phyloP scores from a whole-genome alignment of 192 early-diverging fungal genomes.

The Coemansia sp. region DNA sequence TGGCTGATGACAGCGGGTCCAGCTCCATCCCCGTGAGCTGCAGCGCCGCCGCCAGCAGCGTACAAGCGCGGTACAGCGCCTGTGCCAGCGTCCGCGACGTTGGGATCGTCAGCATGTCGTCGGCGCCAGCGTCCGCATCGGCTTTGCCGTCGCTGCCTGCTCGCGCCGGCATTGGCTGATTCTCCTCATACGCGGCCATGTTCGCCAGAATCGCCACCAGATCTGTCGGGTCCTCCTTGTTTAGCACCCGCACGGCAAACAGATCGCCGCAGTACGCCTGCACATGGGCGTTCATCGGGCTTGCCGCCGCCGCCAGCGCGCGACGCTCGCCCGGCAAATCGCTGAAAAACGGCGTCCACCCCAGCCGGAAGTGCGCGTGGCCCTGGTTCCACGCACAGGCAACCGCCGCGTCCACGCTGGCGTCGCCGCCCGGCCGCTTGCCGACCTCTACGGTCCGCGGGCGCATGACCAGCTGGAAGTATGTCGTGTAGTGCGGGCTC shows the following conservation, averaged over 20 bases:
- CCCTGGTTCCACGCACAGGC: constrained; percentile 44
- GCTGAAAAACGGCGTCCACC: constrained; percentile 51
- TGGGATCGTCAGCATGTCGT: constrained; percentile 15
- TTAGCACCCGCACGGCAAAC: constrained; percentile 48
- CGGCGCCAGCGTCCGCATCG: constrained; percentile 33
- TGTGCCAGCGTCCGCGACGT: constrained; percentile 41
- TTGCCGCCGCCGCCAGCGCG: background rate
- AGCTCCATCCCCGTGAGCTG: constrained; percentile 26
- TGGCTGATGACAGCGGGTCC: constrained; percentile 40
- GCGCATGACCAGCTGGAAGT: constrained; percentile 43
- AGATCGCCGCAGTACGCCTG: constrained; percentile 51
- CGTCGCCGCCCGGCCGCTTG: background rate
- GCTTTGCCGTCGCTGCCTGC: background rate
- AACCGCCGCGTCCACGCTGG: constrained; percentile 13
- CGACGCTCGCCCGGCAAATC: constrained; percentile 13
- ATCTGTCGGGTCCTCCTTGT: constrained; percentile 51
- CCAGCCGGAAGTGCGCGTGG: constrained; percentile 40
- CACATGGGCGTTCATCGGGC: constrained; percentile 12
- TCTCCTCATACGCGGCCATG: constrained; percentile 41
- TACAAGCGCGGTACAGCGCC: constrained; percentile 40
- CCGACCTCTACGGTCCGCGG: constrained; percentile 34
- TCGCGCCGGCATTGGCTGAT: constrained; percentile 14
- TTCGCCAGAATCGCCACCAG: constrained; percentile 50
- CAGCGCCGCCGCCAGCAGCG: constrained; percentile 36
- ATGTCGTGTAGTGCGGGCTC: constrained; percentile 49